Conservation (phyloP, 208 protist species). For the Porcisia hertigi region DNA sequence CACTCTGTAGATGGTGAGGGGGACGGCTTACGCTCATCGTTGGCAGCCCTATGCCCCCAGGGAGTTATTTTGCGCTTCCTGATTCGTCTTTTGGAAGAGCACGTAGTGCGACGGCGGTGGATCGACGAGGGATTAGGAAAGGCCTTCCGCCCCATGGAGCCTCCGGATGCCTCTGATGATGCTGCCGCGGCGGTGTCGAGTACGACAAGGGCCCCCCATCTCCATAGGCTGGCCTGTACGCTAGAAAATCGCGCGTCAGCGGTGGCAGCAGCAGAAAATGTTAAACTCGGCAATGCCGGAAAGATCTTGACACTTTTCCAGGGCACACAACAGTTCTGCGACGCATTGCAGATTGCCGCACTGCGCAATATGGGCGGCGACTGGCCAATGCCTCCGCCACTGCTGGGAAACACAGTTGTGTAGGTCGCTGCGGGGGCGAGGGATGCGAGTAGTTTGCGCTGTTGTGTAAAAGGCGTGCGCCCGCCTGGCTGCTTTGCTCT, state of each 20-base stretch:
- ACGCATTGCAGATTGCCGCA: conserved; percentile 6
- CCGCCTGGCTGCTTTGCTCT: not conserved
- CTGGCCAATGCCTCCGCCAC: conserved; percentile 16
- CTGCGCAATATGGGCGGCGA: conserved; percentile 22
- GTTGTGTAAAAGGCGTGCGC: not conserved
- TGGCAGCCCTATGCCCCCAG: not conserved
- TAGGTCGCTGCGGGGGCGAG: not conserved
- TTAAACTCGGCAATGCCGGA: no score
- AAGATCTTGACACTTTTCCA: not conserved
- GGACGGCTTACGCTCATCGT: not conserved
- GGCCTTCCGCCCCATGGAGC: conserved; percentile 33
- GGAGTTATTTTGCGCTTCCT: conserved; percentile 22
- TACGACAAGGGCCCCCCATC: not conserved
- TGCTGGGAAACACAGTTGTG: conserved; percentile 5
- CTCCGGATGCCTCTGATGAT: not conserved
- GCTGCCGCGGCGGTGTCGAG: not conserved
- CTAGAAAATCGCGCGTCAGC: not conserved
- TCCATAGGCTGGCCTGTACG: conserved; percentile 3
- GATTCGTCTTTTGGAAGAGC: conserved; percentile 27
- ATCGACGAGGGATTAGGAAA: conserved; percentile 18
- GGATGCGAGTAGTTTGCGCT: not conserved
- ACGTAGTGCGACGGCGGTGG: conserved; percentile 35
- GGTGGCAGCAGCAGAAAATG: not conserved
- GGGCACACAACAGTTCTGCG: not conserved
- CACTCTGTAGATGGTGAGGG: not conserved